A percentile compares a stretch with the other conserved stretches of the same genome.
These are phyloP conservation scores for Hymenotorrendiella dingleyae DNA, from an alignment of 2,329 filamentous ascomycete species.

Conservation along the genomic window DNA sequence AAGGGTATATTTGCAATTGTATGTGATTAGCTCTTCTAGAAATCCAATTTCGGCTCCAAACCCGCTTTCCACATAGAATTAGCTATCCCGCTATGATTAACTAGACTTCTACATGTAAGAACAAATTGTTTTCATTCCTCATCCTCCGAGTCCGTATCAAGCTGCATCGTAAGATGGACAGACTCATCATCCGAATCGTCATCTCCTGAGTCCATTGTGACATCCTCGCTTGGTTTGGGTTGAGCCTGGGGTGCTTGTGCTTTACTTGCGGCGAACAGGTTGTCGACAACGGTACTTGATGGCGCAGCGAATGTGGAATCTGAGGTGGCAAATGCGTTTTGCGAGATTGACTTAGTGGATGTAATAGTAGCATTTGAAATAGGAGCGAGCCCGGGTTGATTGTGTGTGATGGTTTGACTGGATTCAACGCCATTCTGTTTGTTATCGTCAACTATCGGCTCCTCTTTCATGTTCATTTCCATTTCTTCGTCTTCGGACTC, in stretches of 20 bases:
- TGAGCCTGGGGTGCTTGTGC: neutral
- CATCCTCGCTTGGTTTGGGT: constrained; percentile 5
- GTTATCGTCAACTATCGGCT: constrained; percentile 7
- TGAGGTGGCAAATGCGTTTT: neutral
- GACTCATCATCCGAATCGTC: constrained; percentile 42
- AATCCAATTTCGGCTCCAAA: too few species aligned
- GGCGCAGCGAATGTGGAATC: neutral
- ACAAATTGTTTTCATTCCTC: too few species aligned
- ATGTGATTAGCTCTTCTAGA: too few species aligned
- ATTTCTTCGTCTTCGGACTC: constrained; percentile 21
- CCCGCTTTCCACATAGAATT: too few species aligned
- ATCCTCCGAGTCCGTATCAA: constrained; percentile 25
- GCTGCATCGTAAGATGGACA: constrained; percentile 35
- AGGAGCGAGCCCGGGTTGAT: neutral
- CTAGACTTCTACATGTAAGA: too few species aligned
- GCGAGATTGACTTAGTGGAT: neutral
- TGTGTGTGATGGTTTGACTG: constrained; percentile 5
- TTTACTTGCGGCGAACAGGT: neutral
- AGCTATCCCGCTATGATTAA: too few species aligned
- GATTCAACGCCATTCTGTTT: neutral
- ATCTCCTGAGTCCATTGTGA: constrained; percentile 21
- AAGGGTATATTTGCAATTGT: too few species aligned
- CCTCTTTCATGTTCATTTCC: constrained; percentile 8
- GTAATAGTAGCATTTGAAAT: too few species aligned
- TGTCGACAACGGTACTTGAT: neutral